phyloP scores from a whole-genome alignment of 1,284 basidiomycete species.

The Porphyrellus sp. region DNA sequence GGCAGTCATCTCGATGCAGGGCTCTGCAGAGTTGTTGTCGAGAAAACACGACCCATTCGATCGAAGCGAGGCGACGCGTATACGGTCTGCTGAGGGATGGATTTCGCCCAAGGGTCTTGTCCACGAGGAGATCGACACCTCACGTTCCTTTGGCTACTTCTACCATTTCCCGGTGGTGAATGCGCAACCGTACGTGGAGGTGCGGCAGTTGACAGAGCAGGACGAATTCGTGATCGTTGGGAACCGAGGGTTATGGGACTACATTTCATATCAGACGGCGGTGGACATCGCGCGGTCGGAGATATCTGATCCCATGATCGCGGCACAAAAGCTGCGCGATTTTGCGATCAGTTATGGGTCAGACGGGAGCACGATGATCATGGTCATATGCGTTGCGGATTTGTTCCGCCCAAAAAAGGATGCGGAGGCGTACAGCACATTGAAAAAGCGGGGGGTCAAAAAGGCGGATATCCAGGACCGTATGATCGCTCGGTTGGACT shows the following conservation, averaged over 20 bases:
- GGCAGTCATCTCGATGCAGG: conserved; percentile 85
- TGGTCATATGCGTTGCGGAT: conserved; percentile 88
- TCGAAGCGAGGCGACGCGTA: conserved; percentile 79
- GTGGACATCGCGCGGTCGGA: conserved; percentile 94
- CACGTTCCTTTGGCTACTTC: conserved; percentile 93
- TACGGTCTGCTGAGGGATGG: conserved; percentile 93
- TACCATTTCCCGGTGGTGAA: conserved; percentile 91
- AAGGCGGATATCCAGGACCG: conserved; percentile 53
- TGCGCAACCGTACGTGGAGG: conserved; percentile 77
- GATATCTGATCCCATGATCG: conserved; percentile 89
- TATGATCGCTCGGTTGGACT: conserved; percentile 60
- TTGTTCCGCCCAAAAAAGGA: conserved; percentile 61
- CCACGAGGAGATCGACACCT: conserved; percentile 90
- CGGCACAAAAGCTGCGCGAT: conserved; percentile 95
- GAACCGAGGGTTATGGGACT: conserved; percentile 93
- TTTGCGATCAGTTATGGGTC: conserved; percentile 97
- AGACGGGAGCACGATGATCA: conserved; percentile 94
- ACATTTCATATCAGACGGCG: conserved; percentile 92
- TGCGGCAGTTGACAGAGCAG: conserved; percentile 71
- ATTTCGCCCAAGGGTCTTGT: conserved; percentile 92
- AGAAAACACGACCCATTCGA: conserved; percentile 91
- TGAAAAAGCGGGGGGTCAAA: conserved; percentile 38
- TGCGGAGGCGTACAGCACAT: conserved; percentile 37
- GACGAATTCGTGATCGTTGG: conserved; percentile 98
- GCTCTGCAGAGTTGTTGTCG: conserved; percentile 75